Base-by-base conservation (phyloP, 805 yeast species). In the Starmerella kuoi region DNA sequence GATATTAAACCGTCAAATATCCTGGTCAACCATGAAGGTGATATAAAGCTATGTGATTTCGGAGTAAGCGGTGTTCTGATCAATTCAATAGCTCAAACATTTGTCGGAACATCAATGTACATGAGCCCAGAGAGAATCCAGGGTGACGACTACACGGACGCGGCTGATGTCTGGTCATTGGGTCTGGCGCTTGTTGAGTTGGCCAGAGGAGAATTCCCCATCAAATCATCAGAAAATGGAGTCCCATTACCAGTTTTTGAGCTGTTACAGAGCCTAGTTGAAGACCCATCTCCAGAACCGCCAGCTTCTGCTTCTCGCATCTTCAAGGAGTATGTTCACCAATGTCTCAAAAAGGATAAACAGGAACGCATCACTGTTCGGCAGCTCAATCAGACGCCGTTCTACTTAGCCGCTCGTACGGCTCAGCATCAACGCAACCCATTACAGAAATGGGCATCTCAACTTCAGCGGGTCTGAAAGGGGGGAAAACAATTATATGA, bases 121-220 rank as follows among this genome's bases (percentile, higher is more conserved):
- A 91, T 91, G 93, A 82, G 95, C 1, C 99, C 99, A 0, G 99
- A 91, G 55, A 71, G 99, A 48, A 88, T 91, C 42, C 95, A 86
- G 62, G 99, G 99, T 17, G 84, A 83, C 33, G 78, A 79, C 8
- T 91, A 91, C 62, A 81, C 94, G 7, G 79, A 87, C n/a, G 86
- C 87, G 52, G 88, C 94, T 30, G 99, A 91, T 60, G 88, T 91
- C 11, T 91, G 99, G 99, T 85, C 96, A 0, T 64, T 87, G 51
- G 99, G 98, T 1, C 66, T 91, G 35, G 81, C 87, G 78, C 67
- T 91, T 31, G 75, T 84, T 38, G 97, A 91, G 60, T 66, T 91
- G 40, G 88, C 95, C 1, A 74, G 82, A 3, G 97, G 97, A 0
- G 69, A 68, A 41, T 79, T 80, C 52, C 91, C 95, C 2, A 42